Evolutionary conservation across 148 eudicot genomes (phyloP).

Genomic region (Vaccinium myrtillus): DNA sequence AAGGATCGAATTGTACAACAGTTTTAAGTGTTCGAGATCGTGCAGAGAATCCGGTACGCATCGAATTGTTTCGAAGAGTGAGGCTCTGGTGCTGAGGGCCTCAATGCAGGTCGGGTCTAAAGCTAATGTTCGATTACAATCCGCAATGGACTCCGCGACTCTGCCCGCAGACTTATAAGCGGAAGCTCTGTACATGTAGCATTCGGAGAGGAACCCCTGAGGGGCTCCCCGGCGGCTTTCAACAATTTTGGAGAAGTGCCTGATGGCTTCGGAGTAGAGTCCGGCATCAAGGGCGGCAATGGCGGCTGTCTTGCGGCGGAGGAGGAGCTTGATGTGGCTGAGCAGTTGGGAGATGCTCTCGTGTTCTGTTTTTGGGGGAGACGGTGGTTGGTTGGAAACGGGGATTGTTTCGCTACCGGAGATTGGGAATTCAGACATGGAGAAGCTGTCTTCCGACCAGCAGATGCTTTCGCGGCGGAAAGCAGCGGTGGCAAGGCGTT

Average conservation of each 20-base stretch:
- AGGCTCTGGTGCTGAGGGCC: conserved; percentile 64
- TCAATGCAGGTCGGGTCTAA: conserved; percentile 65
- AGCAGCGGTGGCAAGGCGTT: conserved; percentile 86
- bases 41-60: conserved; percentile 88
- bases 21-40: conserved; percentile 87
- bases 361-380: conserved; percentile 50
- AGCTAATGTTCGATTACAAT: conserved; percentile 73
- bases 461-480: conserved; percentile 88
- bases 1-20: conserved; percentile 67
- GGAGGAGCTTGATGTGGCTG: conserved; percentile 78
- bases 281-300: conserved; percentile 87
- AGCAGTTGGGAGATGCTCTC: conserved; percentile 67
- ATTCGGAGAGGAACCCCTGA: conserved; percentile 79
- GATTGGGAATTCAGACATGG: conserved; percentile 39
- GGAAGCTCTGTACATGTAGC: conserved; percentile 73
- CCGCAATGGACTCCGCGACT: conserved; percentile 74
- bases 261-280: conserved; percentile 71
- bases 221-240: conserved; percentile 92
- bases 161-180: conserved; percentile 68
- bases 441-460: conserved; percentile 81
- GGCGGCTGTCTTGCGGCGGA: conserved; percentile 86
- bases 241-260: conserved; percentile 87
- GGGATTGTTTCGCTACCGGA: conserved; percentile 18
- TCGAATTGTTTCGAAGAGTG: conserved; percentile 66
- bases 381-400: conserved; percentile 29